phyloP scores from a whole-genome alignment of 331 rosid species.

The Rhamnella rubrinervis region DNA sequence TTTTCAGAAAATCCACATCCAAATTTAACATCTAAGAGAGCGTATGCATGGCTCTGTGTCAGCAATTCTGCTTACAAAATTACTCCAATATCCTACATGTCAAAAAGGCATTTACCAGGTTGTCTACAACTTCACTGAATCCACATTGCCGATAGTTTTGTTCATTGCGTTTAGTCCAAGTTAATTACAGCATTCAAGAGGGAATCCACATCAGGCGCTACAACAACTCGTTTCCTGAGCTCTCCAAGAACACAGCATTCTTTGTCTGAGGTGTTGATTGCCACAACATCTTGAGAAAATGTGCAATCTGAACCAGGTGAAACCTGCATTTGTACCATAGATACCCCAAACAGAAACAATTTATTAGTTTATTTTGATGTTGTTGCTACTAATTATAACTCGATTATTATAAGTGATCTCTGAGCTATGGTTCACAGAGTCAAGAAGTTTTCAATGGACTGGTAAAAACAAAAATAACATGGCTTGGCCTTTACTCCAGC shows the following conservation, averaged over 20 bases:
- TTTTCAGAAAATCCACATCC: no score
- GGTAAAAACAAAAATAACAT: no score
- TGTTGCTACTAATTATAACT: no score
- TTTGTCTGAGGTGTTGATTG: conserved; percentile 48
- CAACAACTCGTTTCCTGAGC: conserved; percentile 38
- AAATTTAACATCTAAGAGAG: no score
- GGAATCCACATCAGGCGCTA: conserved; percentile 52
- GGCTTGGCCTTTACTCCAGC: background rate
- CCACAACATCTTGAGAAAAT: conserved; percentile 54
- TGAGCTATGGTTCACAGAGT: no score
- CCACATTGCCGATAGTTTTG: background rate
- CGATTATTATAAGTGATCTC: no score
- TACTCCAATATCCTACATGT: conserved; percentile 17
- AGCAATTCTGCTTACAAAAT: conserved; percentile 15
- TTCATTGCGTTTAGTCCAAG: conserved; percentile 6
- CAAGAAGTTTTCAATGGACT: no score
- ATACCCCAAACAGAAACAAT: background rate
- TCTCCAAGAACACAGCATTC: conserved; percentile 60
- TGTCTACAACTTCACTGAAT: background rate
- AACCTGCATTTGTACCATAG: conserved; percentile 44
- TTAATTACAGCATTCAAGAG: conserved; percentile 30
- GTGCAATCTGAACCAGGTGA: conserved; percentile 54
- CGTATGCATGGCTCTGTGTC: background rate
- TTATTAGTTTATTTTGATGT: no score
- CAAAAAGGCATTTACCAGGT: conserved; percentile 15